These are phyloP conservation scores for Salicornia ramosissima DNA, from an alignment of 148 eudicot genomes.

Conservation along the genomic window DNA sequence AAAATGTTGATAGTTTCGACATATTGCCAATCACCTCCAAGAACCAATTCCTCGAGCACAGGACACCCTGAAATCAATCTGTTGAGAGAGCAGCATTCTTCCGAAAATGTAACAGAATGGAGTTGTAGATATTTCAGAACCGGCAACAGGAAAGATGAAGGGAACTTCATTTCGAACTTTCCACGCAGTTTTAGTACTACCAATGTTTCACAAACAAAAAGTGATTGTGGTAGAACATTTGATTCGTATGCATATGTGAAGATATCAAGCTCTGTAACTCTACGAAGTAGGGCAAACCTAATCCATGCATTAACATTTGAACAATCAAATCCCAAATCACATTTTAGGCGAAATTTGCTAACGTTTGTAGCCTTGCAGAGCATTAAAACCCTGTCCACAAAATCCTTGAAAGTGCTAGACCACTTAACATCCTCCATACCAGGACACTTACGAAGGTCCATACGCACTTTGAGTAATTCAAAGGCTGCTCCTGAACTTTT, in stretches of 20 bases:
- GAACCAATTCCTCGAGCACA: conserved; percentile 2
- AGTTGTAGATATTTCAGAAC: background rate
- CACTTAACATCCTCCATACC: no score
- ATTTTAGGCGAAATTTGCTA: background rate
- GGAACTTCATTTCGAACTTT: background rate
- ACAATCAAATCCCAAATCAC: background rate
- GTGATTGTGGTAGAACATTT: background rate
- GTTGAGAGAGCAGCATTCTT: conserved; percentile 2
- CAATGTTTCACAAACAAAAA: conserved; percentile 1
- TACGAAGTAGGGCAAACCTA: background rate
- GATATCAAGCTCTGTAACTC: conserved; percentile 6
- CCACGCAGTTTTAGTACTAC: conserved; percentile 5
- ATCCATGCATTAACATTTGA: conserved; percentile 13
- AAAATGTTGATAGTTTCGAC: background rate
- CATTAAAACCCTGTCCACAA: conserved; percentile 13
- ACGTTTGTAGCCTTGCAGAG: background rate
- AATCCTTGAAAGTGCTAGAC: conserved; percentile 6
- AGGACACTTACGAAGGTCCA: no score
- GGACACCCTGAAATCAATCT: conserved; percentile 11
- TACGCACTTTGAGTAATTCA: no score
- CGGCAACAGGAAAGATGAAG: background rate
- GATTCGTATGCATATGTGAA: background rate
- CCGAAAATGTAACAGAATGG: background rate
- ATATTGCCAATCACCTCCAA: conserved; percentile 6
- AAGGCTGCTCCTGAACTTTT: background rate